Evolutionary conservation across 352 stramenopile genomes (phyloP).

Genomic region (Phytophthora aleatoria): DNA sequence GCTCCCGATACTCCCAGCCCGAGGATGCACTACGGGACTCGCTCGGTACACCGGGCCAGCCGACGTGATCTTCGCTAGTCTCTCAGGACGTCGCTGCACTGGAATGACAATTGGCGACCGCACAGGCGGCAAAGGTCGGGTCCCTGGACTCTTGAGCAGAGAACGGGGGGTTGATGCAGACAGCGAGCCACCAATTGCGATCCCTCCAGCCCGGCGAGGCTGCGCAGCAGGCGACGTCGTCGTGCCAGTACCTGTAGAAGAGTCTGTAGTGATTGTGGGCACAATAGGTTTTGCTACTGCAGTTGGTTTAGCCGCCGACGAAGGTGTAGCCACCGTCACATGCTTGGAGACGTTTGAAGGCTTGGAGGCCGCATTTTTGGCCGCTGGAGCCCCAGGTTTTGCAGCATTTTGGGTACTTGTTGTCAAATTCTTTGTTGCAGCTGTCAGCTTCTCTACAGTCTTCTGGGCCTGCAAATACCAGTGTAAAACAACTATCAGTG

Average conservation of each 20-base stretch:
- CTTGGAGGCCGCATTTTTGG: slow-evolving; percentile 12
- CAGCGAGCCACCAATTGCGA: slow-evolving; percentile 30
- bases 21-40: slow-evolving; percentile 60
- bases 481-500: neutral
- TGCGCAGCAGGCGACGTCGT: slow-evolving; percentile 2
- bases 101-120: slow-evolving; percentile 52
- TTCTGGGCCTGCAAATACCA: slow-evolving; percentile 9
- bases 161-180: slow-evolving; percentile 5
- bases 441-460: neutral
- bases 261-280: neutral
- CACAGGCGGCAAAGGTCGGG: slow-evolving; percentile 18
- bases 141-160: slow-evolving; percentile 12
- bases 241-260: neutral
- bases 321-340: slow-evolving; percentile 3
- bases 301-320: neutral
- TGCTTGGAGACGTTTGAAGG: neutral
- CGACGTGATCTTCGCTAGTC: slow-evolving; percentile 70
- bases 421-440: neutral
- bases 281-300: neutral
- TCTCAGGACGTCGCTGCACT: slow-evolving; percentile 53
- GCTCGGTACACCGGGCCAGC: slow-evolving; percentile 47
- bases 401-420: neutral
- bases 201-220: slow-evolving; percentile 21
- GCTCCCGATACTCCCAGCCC: slow-evolving; percentile 29
- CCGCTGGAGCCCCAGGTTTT: neutral